A percentile compares a stretch with the other conserved stretches of the same genome.
These are phyloP conservation scores for Plenodomus tracheiphilus DNA, from an alignment of 2,329 filamentous ascomycete species.

Conservation along the genomic window DNA sequence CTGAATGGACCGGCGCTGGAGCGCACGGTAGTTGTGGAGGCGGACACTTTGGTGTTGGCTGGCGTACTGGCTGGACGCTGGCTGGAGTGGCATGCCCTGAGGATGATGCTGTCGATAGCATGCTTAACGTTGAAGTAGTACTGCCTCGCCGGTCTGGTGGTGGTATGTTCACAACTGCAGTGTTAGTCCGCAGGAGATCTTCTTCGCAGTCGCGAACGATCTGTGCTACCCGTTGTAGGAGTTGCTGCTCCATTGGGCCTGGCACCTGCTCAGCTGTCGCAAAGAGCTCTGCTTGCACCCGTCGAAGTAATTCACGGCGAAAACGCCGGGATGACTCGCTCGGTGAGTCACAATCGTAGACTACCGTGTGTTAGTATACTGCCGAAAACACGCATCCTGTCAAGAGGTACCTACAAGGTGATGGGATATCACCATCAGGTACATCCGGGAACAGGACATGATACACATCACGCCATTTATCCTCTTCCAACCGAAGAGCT, in stretches of 20 bases:
- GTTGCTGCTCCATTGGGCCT: slow-evolving; percentile 26
- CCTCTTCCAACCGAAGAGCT: slow-evolving; percentile 32
- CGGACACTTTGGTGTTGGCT: neutral
- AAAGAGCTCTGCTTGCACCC: slow-evolving; percentile 39
- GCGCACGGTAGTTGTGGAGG: neutral
- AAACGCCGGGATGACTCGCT: slow-evolving; percentile 32
- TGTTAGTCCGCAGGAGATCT: slow-evolving; percentile 22
- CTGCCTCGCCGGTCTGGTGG: slow-evolving; percentile 2
- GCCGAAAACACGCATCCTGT: too few relatives aligned
- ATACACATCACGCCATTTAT: slow-evolving; percentile 48
- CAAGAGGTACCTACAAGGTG: slow-evolving; percentile 36
- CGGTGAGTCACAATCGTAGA: slow-evolving; percentile 39
- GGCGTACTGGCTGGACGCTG: neutral
- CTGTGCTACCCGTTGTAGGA: slow-evolving; percentile 29
- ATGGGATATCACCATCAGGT: slow-evolving; percentile 32
- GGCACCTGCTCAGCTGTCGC: slow-evolving; percentile 23
- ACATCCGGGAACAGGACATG: slow-evolving; percentile 43
- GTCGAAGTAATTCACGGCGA: slow-evolving; percentile 39
- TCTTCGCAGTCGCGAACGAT: slow-evolving; percentile 34
- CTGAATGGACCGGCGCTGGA: slow-evolving; percentile 1
- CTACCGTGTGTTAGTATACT: slow-evolving; percentile 21
- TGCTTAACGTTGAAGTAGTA: neutral
- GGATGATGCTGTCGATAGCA: slow-evolving; percentile 2
- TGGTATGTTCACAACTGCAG: neutral
- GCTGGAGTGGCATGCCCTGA: slow-evolving; percentile 1